Evolutionary conservation across 75 land plant species (phyloP).

Genomic region (Cunninghamia lanceolata): DNA sequence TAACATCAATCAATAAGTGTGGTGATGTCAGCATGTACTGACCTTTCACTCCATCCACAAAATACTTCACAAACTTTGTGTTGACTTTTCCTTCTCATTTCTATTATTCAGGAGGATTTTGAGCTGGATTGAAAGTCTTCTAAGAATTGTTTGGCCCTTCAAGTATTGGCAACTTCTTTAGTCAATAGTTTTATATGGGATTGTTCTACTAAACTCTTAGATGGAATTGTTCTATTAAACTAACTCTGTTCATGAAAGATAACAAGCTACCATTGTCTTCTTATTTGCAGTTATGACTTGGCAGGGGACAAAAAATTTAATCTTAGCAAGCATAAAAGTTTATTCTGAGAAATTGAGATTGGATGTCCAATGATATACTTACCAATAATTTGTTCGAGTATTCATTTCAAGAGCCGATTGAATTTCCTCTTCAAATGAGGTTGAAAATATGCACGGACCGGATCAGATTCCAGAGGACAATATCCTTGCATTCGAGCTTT

Average conservation of each 20-base stretch:
- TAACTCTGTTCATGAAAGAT: neutral
- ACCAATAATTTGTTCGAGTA: neutral
- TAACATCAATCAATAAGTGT: neutral
- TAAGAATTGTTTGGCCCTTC: neutral
- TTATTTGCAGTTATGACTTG: neutral
- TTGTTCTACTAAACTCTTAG: neutral
- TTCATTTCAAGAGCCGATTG: neutral
- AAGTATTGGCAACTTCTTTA: neutral
- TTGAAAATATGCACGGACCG: neutral
- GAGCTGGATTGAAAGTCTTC: neutral
- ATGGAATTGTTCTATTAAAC: neutral
- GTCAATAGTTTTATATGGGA: neutral
- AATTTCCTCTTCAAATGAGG: neutral
- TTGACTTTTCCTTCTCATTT: neutral
- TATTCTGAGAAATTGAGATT: neutral
- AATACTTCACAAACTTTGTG: neutral
- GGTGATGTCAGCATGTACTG: neutral
- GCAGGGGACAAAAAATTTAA: neutral
- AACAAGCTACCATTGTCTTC: neutral
- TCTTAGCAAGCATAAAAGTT: neutral
- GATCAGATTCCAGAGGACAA: neutral
- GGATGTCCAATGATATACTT: neutral
- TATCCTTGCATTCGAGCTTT: neutral
- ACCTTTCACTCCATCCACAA: no score
- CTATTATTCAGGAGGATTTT: neutral